Evolutionary conservation across 345 rosid species (phyloP), one percentile per base, ranked within the genome.

Genomic region (Acer yangbiense): DNA sequence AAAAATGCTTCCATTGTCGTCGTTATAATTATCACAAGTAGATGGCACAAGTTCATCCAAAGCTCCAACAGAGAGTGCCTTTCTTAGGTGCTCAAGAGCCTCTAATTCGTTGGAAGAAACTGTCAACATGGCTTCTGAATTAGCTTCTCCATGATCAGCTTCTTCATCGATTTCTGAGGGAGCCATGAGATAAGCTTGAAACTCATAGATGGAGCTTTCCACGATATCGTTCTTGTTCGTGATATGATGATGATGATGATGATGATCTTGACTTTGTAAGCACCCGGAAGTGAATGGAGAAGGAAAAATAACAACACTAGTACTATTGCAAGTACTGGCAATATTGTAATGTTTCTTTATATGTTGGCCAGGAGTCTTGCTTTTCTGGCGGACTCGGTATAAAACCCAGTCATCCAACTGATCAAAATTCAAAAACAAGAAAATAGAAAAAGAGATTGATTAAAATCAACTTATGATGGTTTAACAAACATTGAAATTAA

Each of bases 351-450:
- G 67, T 62, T 65, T 69, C 68, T 29, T 58, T 39, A 39, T 64
- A 46, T 73, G 76, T 69, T 25, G 68, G 3, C 35, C 4, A 1
- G 55, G 17, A 7, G 41, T 46, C 64, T 65, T 81, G 43, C 41
- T 64, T 65, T 83, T 87, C 64, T 63, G 76, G 25, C 74, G 73
- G 7, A 87, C 80, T 69, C 86, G 83, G 69, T 86, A 83, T 43
- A 83, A 71, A 27, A 85, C 88, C 83, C 85, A 83, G 32, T 87
- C 83, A 65, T 85, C 87, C 81, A 87, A 75, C 88, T 87, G 70
- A 32, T 32, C 35, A 32, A 32, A 35, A 58, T 3, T 32, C 35
- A 32, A 32, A 35, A 58, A 74, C 58, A 62, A 67, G 17, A 76
- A 54, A 60, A 46, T 32, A 70, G 1, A 55, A 20, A 13, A 9